A percentile compares a stretch with the other conserved stretches of the same genome.
Conservation (phyloP, 2,329 filamentous ascomycete genomes). For the Amauroascus niger region DNA sequence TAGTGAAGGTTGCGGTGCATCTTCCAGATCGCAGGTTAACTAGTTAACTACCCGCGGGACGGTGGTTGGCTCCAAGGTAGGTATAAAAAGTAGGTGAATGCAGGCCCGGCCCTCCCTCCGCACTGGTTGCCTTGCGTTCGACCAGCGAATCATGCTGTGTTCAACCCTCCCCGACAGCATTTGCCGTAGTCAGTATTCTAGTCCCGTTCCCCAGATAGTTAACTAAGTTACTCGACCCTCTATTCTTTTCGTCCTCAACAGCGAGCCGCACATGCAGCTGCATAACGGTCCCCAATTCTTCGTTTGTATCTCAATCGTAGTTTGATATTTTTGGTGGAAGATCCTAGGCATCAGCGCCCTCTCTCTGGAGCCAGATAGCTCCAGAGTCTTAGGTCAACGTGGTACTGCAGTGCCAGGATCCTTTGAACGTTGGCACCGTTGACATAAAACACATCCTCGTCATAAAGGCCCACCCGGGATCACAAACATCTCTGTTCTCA, state of each 20-base stretch:
- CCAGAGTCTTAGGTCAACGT: not conserved
- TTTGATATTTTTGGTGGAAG: not conserved
- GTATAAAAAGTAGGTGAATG: not conserved
- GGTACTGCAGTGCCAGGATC: conserved; percentile 13
- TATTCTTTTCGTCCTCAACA: not conserved
- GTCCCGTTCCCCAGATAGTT: too few relatives aligned
- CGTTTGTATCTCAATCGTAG: not conserved
- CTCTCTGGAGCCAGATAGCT: conserved; percentile 1
- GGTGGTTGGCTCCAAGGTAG: too few relatives aligned
- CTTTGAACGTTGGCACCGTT: conserved; percentile 11
- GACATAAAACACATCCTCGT: not conserved
- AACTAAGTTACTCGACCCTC: too few relatives aligned
- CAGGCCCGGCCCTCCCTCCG: not conserved
- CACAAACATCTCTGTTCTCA: not conserved
- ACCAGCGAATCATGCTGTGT: not conserved
- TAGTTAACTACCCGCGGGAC: not conserved
- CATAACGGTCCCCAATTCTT: not conserved
- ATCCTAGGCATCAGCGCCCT: not conserved
- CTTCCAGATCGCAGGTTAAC: not conserved
- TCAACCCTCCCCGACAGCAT: not conserved
- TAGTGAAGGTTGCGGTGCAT: not conserved
- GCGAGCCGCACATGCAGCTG: not conserved
- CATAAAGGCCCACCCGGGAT: not conserved
- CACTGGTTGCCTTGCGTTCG: conserved; percentile 6
- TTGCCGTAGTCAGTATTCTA: not conserved